phyloP scores from a whole-genome alignment of 108 stramenopile species.

The Skeletonema potamos region DNA sequence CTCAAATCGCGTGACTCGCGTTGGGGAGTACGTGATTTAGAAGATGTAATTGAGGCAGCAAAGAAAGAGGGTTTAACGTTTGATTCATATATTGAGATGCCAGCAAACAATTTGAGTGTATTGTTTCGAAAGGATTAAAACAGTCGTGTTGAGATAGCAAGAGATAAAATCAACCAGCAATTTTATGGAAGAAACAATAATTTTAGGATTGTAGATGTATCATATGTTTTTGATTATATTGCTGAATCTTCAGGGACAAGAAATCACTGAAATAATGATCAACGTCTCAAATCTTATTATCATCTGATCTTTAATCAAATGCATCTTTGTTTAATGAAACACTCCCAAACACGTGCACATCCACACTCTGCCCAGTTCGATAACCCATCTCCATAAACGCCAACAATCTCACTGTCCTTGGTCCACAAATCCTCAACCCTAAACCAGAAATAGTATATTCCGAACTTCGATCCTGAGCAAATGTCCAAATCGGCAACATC shows the following conservation, averaged over 20 bases:
- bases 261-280: no score
- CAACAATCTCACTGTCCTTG: conserved; percentile 27
- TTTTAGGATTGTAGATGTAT: background rate
- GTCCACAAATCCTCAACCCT: conserved; percentile 31
- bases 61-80: conserved; percentile 53
- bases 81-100: conserved; percentile 74
- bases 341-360: conserved; percentile 41
- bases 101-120: conserved; percentile 79
- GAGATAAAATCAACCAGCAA: background rate
- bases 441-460: conserved; percentile 30
- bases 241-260: no score
- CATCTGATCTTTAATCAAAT: conserved; percentile 14
- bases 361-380: conserved; percentile 32
- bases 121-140: conserved; percentile 57
- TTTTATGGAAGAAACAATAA: no score
- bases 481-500: conserved; percentile 43
- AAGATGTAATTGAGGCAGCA: conserved; percentile 65
- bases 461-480: conserved; percentile 20
- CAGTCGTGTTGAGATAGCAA: no score
- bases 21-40: conserved; percentile 77
- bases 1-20: conserved; percentile 52
- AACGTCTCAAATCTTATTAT: no score
- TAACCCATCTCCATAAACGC: conserved; percentile 49
- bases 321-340: conserved; percentile 31
- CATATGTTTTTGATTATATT: background rate